Evolutionary conservation across 805 yeast species (phyloP), one percentile per base, ranked within the genome.

Genomic region (Hanseniaspora mollemarum): DNA sequence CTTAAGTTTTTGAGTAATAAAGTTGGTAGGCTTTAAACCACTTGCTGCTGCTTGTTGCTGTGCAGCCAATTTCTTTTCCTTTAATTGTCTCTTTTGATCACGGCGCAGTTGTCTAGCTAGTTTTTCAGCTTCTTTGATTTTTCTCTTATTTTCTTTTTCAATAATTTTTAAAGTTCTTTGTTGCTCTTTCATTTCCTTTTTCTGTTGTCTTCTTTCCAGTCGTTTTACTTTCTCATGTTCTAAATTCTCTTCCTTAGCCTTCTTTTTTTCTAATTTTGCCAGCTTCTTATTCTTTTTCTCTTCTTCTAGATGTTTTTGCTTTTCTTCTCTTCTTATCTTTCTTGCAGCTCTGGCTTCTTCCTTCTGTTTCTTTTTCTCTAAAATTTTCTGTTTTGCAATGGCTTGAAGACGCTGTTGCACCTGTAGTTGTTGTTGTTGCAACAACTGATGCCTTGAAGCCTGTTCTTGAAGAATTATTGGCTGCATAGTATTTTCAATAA

Each of bases 101-200:
- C 40, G 28, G 7, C 36, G 36, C 4, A 28, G 25, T 19, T 29
- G 24, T 28, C 26, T 41, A 19, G 24, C 45, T 5, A 28, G 24
- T 13, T 40, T 33, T 15, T 44, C 35, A 22, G 43, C 41, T 18
- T 45, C 26, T 37, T 21, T 31, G 24, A 29, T 13, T 21, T 51
- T 40, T 16, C n/a, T 37, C 18, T 32, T 15, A 25, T 43, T 40
- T 28, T 48, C 54, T 22, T 43, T 46, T 22, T 43, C 44, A 12
- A 37, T n/a, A 21, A 39, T 26, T 15, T 43, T 48, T 31, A 37
- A 22, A 5, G 26, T 42, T 19, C 36, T 39, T 29, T 43, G 33
- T 15, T 48, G 44, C 25, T 38, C 32, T 10, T 26, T 28, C 24
- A 29, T 28, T 33, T 43, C 49, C 22, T 19, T 21, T 9, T 19